These are phyloP conservation scores for Claviceps paspali DNA, from an alignment of 2,329 filamentous ascomycete genomes.

Conservation along the genomic window DNA sequence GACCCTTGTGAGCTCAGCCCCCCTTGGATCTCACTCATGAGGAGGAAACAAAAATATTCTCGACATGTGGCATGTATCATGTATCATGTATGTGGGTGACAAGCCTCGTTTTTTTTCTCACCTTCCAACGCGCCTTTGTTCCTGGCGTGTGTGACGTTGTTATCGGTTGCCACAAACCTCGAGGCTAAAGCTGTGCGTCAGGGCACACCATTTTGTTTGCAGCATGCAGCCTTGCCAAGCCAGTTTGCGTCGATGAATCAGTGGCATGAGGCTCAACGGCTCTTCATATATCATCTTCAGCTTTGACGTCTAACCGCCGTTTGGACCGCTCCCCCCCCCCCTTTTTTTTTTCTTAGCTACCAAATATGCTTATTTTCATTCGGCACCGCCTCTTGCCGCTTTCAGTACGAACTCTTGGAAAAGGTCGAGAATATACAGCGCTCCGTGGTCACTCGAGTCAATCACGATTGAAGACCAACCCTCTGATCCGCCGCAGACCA, in stretches of 20 bases:
- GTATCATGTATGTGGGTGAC: too few relatives aligned
- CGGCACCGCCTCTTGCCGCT: neutral
- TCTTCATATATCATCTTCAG: neutral
- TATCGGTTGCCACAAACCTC: conserved; percentile 2
- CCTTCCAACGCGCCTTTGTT: conserved; percentile 3
- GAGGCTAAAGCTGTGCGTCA: conserved; percentile 1
- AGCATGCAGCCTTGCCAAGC: neutral
- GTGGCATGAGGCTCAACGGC: neutral
- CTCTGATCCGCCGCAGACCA: neutral
- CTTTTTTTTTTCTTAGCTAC: neutral
- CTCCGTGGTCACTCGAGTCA: neutral
- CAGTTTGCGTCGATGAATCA: neutral
- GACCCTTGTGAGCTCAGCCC: conserved; percentile 1
- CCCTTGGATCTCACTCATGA: neutral
- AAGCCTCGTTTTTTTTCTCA: conserved; percentile 2
- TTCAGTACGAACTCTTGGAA: neutral
- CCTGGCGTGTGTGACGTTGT: conserved; percentile 9
- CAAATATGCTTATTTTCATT: neutral
- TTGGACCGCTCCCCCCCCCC: too few relatives aligned
- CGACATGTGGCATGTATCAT: too few relatives aligned
- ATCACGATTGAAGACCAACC: neutral
- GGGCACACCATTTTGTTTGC: neutral
- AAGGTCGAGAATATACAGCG: neutral
- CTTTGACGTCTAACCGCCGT: neutral
- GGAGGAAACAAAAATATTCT: neutral